These are phyloP conservation scores for Colletotrichum viniferum DNA, from an alignment of 2,329 filamentous ascomycete species.

Conservation along the genomic window DNA sequence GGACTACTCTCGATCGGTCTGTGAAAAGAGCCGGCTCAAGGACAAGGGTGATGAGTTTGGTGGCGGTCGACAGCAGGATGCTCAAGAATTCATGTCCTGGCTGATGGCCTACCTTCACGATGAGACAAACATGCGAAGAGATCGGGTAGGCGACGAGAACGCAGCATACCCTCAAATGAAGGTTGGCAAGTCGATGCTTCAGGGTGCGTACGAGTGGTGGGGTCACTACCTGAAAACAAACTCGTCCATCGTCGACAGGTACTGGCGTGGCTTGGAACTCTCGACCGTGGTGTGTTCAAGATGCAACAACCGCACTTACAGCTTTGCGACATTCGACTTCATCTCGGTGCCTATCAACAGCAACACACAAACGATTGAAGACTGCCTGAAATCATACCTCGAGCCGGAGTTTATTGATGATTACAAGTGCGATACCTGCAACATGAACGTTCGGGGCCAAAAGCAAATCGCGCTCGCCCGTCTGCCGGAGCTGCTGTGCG, in stretches of 20 bases:
- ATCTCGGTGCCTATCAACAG: constrained; percentile 48
- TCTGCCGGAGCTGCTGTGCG: constrained; percentile 77
- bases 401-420: constrained; percentile 70
- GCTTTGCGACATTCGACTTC: constrained; percentile 57
- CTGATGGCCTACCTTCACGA: constrained; percentile 82
- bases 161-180: constrained; percentile 33
- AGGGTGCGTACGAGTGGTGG: constrained; percentile 79
- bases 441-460: constrained; percentile 67
- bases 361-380: constrained; percentile 47
- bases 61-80: constrained; percentile 82
- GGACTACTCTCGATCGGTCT: constrained; percentile 53
- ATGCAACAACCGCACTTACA: constrained; percentile 55
- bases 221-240: constrained; percentile 70
- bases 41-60: constrained; percentile 60
- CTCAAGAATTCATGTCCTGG: constrained; percentile 87
- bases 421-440: constrained; percentile 78
- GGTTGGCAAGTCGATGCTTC: constrained; percentile 34
- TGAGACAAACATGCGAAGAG: constrained; percentile 73
- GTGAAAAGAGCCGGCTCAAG: constrained; percentile 27
- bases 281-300: constrained; percentile 71
- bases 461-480: constrained; percentile 78
- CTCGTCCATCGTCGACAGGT: constrained; percentile 75
- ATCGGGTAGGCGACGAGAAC: constrained; percentile 22
- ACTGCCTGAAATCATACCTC: constrained; percentile 74
- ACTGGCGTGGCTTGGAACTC: constrained; percentile 80